Evolutionary conservation across 352 stramenopile species (phyloP).

Genomic region (Globisporangium megalacanthum): DNA sequence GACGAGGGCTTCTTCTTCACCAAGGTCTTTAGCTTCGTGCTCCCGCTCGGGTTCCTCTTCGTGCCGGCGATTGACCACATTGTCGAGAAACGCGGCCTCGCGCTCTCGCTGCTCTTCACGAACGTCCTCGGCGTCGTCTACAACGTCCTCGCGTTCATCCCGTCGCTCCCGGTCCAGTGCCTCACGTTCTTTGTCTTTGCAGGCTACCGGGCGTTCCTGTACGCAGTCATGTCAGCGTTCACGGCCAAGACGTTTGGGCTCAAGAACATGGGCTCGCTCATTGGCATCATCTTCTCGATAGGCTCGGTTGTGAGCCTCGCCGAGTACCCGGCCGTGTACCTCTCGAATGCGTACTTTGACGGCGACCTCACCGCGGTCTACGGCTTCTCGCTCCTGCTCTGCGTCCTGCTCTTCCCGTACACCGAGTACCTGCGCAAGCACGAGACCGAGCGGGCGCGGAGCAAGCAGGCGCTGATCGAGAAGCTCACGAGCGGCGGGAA

Average conservation of each 20-base stretch:
- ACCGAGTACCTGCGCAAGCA: constrained; percentile 53
- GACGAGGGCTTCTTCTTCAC: constrained; percentile 65
- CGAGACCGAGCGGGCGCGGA: constrained; percentile 36
- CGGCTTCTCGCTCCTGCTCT: constrained; percentile 40
- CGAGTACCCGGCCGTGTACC: constrained; percentile 73
- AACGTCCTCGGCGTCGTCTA: constrained; percentile 67
- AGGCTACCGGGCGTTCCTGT: constrained; percentile 81
- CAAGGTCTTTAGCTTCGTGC: constrained; percentile 82
- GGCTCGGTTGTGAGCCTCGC: constrained; percentile 65
- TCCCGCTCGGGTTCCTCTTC: constrained; percentile 81
- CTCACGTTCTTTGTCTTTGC: constrained; percentile 79
- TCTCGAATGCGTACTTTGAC: constrained; percentile 54
- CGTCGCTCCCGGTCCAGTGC: constrained; percentile 55
- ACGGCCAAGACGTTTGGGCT: constrained; percentile 85
- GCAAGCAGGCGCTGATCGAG: constrained; percentile 27
- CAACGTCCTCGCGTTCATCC: constrained; percentile 67
- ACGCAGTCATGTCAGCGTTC: constrained; percentile 83
- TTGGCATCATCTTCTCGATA: constrained; percentile 80
- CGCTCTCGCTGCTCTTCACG: constrained; percentile 66
- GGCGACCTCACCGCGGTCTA: constrained; percentile 58
- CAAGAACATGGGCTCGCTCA: constrained; percentile 77
- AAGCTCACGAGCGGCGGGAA: constrained; percentile 9
- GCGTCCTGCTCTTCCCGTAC: constrained; percentile 50
- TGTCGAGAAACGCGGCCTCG: constrained; percentile 63
- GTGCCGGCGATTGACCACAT: constrained; percentile 82